Base-by-base conservation (phyloP, 768 basidiomycete genomes). In the Rhodocollybia butyracea region DNA sequence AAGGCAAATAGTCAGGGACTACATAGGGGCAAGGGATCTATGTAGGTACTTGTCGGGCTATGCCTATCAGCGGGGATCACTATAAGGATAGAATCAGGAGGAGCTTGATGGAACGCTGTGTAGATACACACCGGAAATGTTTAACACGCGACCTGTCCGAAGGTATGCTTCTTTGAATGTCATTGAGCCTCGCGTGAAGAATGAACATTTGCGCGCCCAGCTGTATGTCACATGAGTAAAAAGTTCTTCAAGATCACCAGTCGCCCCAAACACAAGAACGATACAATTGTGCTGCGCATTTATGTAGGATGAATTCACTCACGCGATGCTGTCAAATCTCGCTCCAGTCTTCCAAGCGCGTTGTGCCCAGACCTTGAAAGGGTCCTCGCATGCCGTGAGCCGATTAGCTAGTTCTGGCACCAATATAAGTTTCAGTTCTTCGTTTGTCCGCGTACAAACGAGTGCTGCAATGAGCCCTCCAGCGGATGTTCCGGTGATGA, bases 121-220 rank as follows among this genome's bases (percentile, higher is more conserved):
- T 11, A 29, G n/a, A 51, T 7, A 24, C 51, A n/a, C 27, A 53
- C 51, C 51, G 13, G 92, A 94, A 27, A 98, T 86, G 66, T 98
- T 98, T 30, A 99, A 76, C 26, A 96, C 89, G 36, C 96, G 82
- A 24, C 96, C 96, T 0, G 97, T 99, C 61, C 88, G 78, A 64
- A 92, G 72, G 63, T 96, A 98, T 1, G 96, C 96, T 67, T 99
- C 97, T 46, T 84, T 84, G 73, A 99, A 99, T 2, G 96, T 98
- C 82, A 91, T 83, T 1, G 91, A 94, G 2, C 96, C 96, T 57
- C 86, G 80, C 7, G 94, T 96, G 68, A 96, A 98, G 73, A 92
- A 99, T 12, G 84, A 76, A 50, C 88, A 83, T 92, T 94, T 55
- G 3, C 55, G 54, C n/a, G 58, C 58, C 58, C 58, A 59, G 26